phyloP scores from a whole-genome alignment of 768 basidiomycete genomes.

The Kwoniella pini region DNA sequence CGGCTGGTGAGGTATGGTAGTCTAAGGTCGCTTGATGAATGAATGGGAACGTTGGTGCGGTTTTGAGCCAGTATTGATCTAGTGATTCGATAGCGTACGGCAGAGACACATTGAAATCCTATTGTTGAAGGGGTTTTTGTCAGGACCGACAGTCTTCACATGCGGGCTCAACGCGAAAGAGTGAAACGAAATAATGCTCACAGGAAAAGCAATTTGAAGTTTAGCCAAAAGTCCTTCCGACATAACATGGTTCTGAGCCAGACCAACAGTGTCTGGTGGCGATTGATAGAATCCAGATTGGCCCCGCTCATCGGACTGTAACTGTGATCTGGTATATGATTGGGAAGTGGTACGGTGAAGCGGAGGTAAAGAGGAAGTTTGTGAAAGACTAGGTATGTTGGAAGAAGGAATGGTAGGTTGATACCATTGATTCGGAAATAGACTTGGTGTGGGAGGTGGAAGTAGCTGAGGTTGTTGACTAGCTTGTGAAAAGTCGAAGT shows the following conservation, averaged over 20 bases:
- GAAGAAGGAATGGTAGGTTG: neutral
- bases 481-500: conserved; percentile 11
- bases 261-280: neutral
- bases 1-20: conserved; percentile 23
- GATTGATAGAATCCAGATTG: neutral
- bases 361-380: neutral
- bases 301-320: conserved; percentile 34
- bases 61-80: conserved; percentile 26
- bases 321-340: conserved; percentile 6
- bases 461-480: neutral
- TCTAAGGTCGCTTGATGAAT: conserved; percentile 47
- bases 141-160: too few species aligned
- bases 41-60: conserved; percentile 39
- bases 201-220: conserved; percentile 25
- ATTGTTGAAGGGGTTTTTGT: too few species aligned
- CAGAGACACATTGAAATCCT: conserved; percentile 27
- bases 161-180: neutral
- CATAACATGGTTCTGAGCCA: neutral
- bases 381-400: neutral
- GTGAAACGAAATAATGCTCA: conserved; percentile 12
- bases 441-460: neutral
- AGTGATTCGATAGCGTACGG: conserved; percentile 19
- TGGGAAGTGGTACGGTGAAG: neutral
- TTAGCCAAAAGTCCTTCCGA: conserved; percentile 14
- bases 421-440: neutral